Conservation (phyloP, 225 moss, liverwort and hornwort species). For the Pseudoscleropodium purum region DNA sequence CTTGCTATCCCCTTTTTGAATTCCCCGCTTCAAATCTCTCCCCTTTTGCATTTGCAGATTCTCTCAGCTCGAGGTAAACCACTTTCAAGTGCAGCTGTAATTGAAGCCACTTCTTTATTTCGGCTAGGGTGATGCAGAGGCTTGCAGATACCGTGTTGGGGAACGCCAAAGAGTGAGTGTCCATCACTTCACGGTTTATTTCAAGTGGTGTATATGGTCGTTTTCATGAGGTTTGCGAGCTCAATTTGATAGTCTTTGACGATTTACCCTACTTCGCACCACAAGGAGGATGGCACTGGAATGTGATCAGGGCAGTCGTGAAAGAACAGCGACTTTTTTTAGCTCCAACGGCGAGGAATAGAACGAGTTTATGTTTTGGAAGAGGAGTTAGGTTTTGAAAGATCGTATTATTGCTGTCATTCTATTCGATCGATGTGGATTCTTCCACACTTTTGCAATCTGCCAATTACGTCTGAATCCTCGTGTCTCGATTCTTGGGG, state of each 20-base stretch:
- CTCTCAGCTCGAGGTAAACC: background rate
- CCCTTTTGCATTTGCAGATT: background rate
- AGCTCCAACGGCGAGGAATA: background rate
- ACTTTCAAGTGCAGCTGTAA: background rate
- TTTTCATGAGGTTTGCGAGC: background rate
- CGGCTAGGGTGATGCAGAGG: slow-evolving; percentile 27
- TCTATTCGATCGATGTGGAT: background rate
- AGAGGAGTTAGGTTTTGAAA: background rate
- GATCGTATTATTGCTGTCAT: background rate
- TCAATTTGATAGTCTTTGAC: background rate
- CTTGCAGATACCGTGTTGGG: slow-evolving; percentile 38
- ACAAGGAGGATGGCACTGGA: background rate
- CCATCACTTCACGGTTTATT: background rate
- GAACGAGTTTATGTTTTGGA: background rate
- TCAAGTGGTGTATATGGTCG: background rate
- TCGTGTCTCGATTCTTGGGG: background rate
- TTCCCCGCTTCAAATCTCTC: background rate
- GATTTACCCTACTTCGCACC: background rate
- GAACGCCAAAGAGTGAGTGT: slow-evolving; percentile 47
- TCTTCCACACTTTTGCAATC: background rate
- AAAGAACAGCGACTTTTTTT: background rate
- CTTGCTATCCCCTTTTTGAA: background rate
- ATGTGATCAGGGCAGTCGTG: background rate
- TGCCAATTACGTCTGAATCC: background rate
- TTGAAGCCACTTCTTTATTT: background rate